Evolutionary conservation across 2,329 filamentous ascomycete species (phyloP).

Genomic region (Cyanodermella asteris): DNA sequence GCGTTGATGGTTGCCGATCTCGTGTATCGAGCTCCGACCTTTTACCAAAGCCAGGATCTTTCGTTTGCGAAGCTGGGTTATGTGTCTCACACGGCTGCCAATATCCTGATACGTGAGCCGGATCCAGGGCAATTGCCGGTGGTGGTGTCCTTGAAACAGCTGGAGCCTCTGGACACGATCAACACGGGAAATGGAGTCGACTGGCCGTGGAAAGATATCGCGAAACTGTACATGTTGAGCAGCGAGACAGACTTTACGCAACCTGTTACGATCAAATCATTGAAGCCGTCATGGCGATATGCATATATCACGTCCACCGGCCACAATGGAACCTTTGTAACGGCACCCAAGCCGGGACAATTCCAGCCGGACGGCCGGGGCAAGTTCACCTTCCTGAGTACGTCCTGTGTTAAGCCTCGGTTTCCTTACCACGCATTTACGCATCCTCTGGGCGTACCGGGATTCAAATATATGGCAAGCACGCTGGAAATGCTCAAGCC

Average conservation of each 20-base stretch:
- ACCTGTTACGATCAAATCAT: conserved; percentile 41
- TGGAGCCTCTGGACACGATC: conserved; percentile 3
- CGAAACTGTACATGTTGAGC: conserved; percentile 41
- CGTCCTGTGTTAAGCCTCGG: conserved; percentile 76
- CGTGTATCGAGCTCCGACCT: conserved; percentile 48
- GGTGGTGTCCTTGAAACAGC: conserved; percentile 38
- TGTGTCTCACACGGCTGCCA: conserved; percentile 60
- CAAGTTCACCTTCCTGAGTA: conserved; percentile 74
- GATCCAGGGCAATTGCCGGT: conserved; percentile 53
- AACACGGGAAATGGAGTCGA: background rate
- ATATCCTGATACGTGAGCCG: conserved; percentile 67
- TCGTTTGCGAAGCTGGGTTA: conserved; percentile 77
- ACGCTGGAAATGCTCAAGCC: conserved; percentile 40
- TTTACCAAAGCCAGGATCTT: conserved; percentile 50
- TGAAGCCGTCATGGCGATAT: conserved; percentile 52
- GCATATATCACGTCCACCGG: conserved; percentile 76
- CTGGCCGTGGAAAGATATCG: conserved; percentile 41
- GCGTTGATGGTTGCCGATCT: conserved; percentile 54
- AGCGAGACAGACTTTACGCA: conserved; percentile 69
- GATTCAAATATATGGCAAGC: conserved; percentile 54
- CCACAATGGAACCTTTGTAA: conserved; percentile 59
- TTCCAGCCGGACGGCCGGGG: conserved; percentile 38
- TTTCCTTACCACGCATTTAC: conserved; percentile 76
- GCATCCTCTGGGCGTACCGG: conserved; percentile 62
- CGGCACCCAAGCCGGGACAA: conserved; percentile 49